Conservation (phyloP, 495 filamentous ascomycete genomes). For the Parachaetomium inaequale region DNA sequence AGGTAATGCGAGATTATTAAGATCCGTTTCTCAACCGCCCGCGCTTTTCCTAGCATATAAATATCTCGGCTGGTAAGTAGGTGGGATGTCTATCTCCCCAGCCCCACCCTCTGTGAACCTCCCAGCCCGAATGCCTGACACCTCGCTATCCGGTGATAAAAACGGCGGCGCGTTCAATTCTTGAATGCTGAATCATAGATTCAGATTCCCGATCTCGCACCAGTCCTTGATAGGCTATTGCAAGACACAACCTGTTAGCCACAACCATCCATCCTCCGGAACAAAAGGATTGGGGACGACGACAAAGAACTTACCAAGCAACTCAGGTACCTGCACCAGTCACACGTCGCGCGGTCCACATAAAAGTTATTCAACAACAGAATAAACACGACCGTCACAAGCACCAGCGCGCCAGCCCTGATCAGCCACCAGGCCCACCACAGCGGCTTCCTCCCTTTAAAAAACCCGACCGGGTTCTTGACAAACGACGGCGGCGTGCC, state of each 20-base stretch:
- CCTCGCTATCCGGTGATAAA: neutral
- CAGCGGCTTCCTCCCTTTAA: slow-evolving; percentile 82
- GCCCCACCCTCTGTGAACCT: no score
- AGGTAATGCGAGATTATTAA: slow-evolving; percentile 1
- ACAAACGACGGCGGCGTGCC: slow-evolving; percentile 55
- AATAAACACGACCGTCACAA: slow-evolving; percentile 76
- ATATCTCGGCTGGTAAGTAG: no score
- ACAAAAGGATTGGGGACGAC: neutral
- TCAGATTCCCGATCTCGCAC: slow-evolving; percentile 65
- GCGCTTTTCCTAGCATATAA: no score
- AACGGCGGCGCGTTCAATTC: neutral
- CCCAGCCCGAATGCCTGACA: no score
- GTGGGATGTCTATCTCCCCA: no score
- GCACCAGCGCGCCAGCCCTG: slow-evolving; percentile 71
- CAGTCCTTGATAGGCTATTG: slow-evolving; percentile 73
- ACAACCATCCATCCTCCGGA: neutral
- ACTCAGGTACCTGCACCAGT: slow-evolving; percentile 91
- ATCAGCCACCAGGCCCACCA: slow-evolving; percentile 99
- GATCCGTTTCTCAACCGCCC: neutral
- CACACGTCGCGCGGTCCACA: slow-evolving; percentile 66
- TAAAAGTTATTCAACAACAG: slow-evolving; percentile 88
- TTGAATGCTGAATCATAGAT: slow-evolving; percentile 9
- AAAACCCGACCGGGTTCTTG: slow-evolving; percentile 73
- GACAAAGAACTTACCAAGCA: slow-evolving; percentile 68
- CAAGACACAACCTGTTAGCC: slow-evolving; percentile 18